Base-by-base conservation (phyloP, 805 yeast species). In the Cephaloascus fragrans region DNA sequence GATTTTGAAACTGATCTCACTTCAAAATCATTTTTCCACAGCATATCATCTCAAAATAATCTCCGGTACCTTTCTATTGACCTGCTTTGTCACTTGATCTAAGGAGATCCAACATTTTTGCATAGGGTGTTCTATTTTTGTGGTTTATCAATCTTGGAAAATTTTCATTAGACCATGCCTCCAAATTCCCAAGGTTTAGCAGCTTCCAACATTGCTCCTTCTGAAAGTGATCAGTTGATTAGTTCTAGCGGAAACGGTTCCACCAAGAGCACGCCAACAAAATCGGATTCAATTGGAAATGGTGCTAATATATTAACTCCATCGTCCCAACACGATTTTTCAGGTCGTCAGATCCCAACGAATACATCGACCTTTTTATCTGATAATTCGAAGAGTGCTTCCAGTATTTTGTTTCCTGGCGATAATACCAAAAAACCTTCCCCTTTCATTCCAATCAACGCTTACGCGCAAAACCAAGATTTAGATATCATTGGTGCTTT, bases 401-500 rank as follows among this genome's bases (percentile, higher is more conserved):
- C 28, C 28, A 23, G 28, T 12, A 23, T 23, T 6, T 12, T 23
- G 10, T 23, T 23, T 23, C 12, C 28, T 8, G 12, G 28, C 12
- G 28, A 23, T 12, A 23, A 12, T 12, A 23, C 12, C 12, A 8
- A 6, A 23, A 23, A 23, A 23, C 28, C 6, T 8, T 23, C 28
- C 6, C 6, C 10, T 23, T 23, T 23, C 28, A 12, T 23, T 12
- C 28, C 28, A 23, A 8, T 12, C 6, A 23, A 23, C 12, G 28
- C 12, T 12, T 23, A 8, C 28, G 10, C 6, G 6, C 28, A 23
- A 23, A 23, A 23, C 12, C 28, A 23, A 5, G 60, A 56, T 19
- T 55, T 65, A 49, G 76, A 71, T 43, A 62, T 72, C 34, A 72
- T 67, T 19, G 71, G 72, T 14, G 75, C 75, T 17, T 52, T 72